A percentile compares a stretch with the other conserved stretches of the same genome.
phyloP scores from a whole-genome alignment of 2,329 filamentous ascomycete genomes.

The Penicillium sp. region DNA sequence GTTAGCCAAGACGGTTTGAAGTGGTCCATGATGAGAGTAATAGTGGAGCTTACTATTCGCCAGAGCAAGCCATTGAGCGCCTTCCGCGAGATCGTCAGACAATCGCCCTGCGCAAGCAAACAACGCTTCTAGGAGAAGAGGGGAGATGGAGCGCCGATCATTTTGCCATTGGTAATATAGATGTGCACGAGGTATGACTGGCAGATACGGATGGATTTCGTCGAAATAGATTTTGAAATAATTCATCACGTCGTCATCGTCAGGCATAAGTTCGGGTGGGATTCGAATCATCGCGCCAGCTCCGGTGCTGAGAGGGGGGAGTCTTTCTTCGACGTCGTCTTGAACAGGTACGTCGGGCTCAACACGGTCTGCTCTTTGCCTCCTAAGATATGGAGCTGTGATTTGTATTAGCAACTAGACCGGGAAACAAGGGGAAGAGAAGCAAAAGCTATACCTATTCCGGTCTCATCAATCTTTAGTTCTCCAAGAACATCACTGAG shows the following conservation, averaged over 20 bases:
- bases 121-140: slow-evolving; percentile 83
- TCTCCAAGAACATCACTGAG: slow-evolving; percentile 82
- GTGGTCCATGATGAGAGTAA: neutral
- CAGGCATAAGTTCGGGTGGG: slow-evolving; percentile 89
- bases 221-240: slow-evolving; percentile 92
- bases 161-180: slow-evolving; percentile 91
- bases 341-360: slow-evolving; percentile 60
- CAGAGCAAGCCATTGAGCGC: slow-evolving; percentile 89
- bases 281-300: slow-evolving; percentile 82
- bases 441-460: slow-evolving; percentile 67
- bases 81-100: slow-evolving; percentile 80
- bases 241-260: slow-evolving; percentile 76
- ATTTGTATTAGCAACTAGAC: slow-evolving; percentile 12
- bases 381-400: slow-evolving; percentile 80
- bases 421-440: neutral
- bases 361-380: slow-evolving; percentile 55
- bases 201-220: slow-evolving; percentile 90
- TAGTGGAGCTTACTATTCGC: slow-evolving; percentile 70
- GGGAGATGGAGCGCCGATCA: slow-evolving; percentile 82
- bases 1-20: slow-evolving; percentile 21
- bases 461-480: slow-evolving; percentile 83
- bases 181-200: slow-evolving; percentile 78
- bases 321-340: slow-evolving; percentile 71
- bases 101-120: slow-evolving; percentile 87
- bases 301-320: slow-evolving; percentile 70